Evolutionary conservation across 139 green algal species (phyloP).

Genomic region (Pseudopediastrum boryanum): DNA sequence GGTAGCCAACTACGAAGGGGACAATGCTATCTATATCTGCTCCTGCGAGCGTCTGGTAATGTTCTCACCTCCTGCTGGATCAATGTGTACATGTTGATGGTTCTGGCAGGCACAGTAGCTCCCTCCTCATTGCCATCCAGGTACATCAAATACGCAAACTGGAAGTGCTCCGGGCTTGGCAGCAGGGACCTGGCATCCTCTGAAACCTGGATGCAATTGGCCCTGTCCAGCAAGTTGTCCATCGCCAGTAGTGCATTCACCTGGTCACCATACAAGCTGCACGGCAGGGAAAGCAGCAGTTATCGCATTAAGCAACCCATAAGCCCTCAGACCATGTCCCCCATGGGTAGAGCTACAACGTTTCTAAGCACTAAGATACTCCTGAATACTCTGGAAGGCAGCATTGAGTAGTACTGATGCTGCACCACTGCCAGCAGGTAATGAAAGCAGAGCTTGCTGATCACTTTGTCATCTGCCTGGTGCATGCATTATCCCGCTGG

Average conservation of each 20-base stretch:
- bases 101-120: too few relatives aligned
- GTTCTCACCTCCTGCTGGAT: neutral
- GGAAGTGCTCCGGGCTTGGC: neutral
- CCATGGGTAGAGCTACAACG: neutral
- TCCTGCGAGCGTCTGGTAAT: slow-evolving; percentile 10
- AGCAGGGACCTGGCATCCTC: slow-evolving; percentile 1
- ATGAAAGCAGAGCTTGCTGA: neutral
- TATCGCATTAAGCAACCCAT: neutral
- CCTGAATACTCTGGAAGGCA: neutral
- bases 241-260: slow-evolving; percentile 18
- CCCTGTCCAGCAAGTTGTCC: slow-evolving; percentile 5
- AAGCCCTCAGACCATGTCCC: neutral
- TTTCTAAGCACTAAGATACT: neutral
- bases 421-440: neutral
- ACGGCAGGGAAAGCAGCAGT: neutral
- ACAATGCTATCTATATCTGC: neutral
- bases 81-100: neutral
- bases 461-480: neutral
- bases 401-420: too few relatives aligned
- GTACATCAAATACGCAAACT: too few relatives aligned
- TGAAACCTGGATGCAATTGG: slow-evolving; percentile 34
- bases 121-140: too few relatives aligned
- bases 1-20: neutral
- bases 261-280: slow-evolving; percentile 24
- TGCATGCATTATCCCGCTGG: neutral